Evolutionary conservation across 2,329 filamentous ascomycete genomes (phyloP).

Genomic region (Beauveria scarabaeidicola): DNA sequence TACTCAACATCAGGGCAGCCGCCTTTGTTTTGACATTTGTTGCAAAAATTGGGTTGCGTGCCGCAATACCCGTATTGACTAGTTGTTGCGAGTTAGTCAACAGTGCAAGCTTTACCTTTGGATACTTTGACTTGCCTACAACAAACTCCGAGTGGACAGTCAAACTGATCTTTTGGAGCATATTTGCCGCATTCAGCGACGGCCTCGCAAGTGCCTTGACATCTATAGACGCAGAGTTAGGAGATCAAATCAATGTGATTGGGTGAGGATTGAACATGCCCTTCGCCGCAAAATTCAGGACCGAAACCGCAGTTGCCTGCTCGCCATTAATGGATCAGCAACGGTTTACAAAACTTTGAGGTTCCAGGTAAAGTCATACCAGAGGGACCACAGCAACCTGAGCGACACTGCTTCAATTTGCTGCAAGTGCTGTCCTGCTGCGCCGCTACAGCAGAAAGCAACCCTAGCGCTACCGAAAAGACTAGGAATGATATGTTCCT

Average conservation of each 20-base stretch:
- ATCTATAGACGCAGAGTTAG: neutral
- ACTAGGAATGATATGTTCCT: neutral
- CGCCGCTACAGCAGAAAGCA: neutral
- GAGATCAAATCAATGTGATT: neutral
- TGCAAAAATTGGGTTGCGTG: slow-evolving; percentile 17
- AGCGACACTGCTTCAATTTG: neutral
- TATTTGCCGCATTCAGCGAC: slow-evolving; percentile 12
- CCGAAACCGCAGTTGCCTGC: neutral
- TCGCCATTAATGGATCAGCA: neutral
- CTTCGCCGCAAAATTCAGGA: neutral
- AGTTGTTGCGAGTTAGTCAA: neutral
- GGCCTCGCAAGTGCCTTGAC: slow-evolving; percentile 12
- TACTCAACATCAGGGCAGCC: neutral
- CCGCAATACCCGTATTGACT: slow-evolving; percentile 11
- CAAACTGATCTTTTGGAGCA: neutral
- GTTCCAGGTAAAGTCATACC: neutral
- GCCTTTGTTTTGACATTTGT: slow-evolving; percentile 15
- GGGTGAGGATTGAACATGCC: neutral
- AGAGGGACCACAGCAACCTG: neutral
- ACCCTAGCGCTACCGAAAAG: neutral
- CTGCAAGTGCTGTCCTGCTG: neutral
- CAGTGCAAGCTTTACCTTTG: neutral
- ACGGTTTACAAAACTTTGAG: too few species aligned
- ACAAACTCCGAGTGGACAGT: slow-evolving; percentile 13
- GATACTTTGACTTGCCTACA: slow-evolving; percentile 3